These are phyloP conservation scores for Geranium rotundifolium DNA, from an alignment of 345 rosid genomes.

Conservation along the genomic window DNA sequence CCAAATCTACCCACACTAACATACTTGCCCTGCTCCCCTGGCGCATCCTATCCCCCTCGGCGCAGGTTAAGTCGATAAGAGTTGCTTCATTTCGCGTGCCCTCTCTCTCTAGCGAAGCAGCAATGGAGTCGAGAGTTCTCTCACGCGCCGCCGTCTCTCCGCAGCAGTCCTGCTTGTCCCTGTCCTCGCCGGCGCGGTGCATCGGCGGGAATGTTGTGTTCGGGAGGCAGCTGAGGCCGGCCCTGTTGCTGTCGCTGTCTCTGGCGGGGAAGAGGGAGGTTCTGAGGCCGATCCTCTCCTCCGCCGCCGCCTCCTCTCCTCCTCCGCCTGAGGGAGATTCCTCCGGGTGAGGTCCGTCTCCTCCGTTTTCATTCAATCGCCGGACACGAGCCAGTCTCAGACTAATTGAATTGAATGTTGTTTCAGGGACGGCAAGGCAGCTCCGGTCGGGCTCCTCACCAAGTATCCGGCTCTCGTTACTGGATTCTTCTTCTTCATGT, in stretches of 20 bases:
- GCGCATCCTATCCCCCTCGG: slow-evolving; percentile 7
- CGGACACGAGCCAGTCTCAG: slow-evolving; percentile 13
- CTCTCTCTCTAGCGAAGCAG: slow-evolving; percentile 8
- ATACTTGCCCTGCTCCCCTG: background rate
- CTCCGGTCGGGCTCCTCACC: slow-evolving; percentile 54
- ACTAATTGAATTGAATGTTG: slow-evolving; percentile 13
- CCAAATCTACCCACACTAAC: background rate
- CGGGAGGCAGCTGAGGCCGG: slow-evolving; percentile 78
- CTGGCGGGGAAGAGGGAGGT: slow-evolving; percentile 25
- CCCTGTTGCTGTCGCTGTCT: slow-evolving; percentile 35
- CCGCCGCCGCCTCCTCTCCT: slow-evolving; percentile 64
- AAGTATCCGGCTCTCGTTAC: slow-evolving; percentile 76
- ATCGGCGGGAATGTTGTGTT: slow-evolving; percentile 61
- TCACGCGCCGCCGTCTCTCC: slow-evolving; percentile 53
- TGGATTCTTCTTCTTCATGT: slow-evolving; percentile 97
- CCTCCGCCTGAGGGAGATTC: slow-evolving; percentile 62
- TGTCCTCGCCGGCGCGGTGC: slow-evolving; percentile 25
- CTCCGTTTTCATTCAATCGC: slow-evolving; percentile 33
- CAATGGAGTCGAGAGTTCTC: slow-evolving; percentile 79
- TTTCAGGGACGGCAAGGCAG: slow-evolving; percentile 42
- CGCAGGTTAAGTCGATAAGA: slow-evolving; percentile 13
- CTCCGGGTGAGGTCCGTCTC: slow-evolving; percentile 93
- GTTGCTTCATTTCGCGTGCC: background rate
- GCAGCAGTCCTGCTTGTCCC: slow-evolving; percentile 20
- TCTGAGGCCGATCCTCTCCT: slow-evolving; percentile 41